Evolutionary conservation across 2,329 filamentous ascomycete genomes (phyloP), one percentile per base, ranked within the genome.

Genomic region (Xylaria multiplex): DNA sequence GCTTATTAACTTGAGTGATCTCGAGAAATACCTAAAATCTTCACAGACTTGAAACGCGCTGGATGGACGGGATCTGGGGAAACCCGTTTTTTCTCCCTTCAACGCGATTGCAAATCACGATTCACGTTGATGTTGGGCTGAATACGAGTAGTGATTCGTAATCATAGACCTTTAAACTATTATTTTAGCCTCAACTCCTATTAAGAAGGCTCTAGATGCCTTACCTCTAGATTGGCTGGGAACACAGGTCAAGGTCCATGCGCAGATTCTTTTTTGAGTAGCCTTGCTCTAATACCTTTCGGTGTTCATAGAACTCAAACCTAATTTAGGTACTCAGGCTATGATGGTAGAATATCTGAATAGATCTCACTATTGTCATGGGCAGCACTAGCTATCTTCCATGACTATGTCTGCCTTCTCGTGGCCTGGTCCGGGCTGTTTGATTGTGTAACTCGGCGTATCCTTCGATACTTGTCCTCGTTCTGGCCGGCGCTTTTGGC

Each of bases 401-500:
- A 59, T 65, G 2, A 8, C 5, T 52, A 59, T 16, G 53, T 64
- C 61, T 2, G 30, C 32, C 4, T 35, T 45, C 2, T 66, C 37
- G 35, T 62, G 16, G 6, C 14, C 58, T 37, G 37, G 54, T 1
- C 56, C 27, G 19, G 19, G n/a, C 16, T 61, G 43, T 30, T 70
- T 48, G 22, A 9, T 8, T 32, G 30, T 13, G 5, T 42, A 11
- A 42, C 61, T 50, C 5, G 43, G 14, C 40, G 16, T 30, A 16
- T 62, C 42, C 8, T 69, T 64, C 5, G 65, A 43, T 49, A 64
- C 35, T n/a, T 65, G 62, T 40, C 68, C 68, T 52, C 69, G 66
- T 22, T 62, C 37, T 14, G 70, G 68, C 24, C 73, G 70, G 11
- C 74, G 71, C 72, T 80, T 82, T 72, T 84, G 84, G 59, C 81